Base-by-base conservation (phyloP, 1,284 basidiomycete species). In the Vanrija sp. region DNA sequence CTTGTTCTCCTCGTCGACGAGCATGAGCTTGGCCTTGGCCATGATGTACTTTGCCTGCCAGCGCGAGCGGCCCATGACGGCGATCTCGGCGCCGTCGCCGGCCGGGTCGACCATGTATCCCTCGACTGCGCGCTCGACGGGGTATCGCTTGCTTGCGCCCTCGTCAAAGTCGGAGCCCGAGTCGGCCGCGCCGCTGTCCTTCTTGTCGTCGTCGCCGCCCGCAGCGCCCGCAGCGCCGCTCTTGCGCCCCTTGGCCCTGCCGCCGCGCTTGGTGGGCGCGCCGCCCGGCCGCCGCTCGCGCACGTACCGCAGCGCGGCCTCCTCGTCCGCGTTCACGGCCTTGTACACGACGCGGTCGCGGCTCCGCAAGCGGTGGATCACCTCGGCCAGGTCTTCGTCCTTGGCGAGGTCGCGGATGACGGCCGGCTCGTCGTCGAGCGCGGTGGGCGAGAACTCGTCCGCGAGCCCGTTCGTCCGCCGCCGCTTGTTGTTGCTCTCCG, bases 11-110 rank as follows among this genome's bases (percentile, higher is more conserved):
- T 75, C 73, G 25, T 71, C 69, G 12, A 72, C 66, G 53, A 75
- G 62, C 73, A 75, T 73, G 57, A 75, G 61, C 53, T 73, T 72
- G 21, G 71, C 73, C 57, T 75, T 75, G 42, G 67, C 67, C 65
- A 72, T 69, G 18, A 75, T 62, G 52, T 72, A 75, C 47, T 62
- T 66, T 25, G 62, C 66, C 58, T 71, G 69, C 67, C 69, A 72
- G 38, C 62, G 57, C 6, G 51, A 58, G 42, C 69, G 57, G 19
- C 63, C 55, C 51, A 71, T 59, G 38, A 74, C 54, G 16, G 61
- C 59, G n/a, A 71, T 56, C 38, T 67, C 64, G 21, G 21, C 21
- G 6, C 48, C 52, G 7, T 48, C 56, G 23, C 46, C 50, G 14
- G 62, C 49, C 40, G 61, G 60, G 51, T 65, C 62, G 3, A 57